Conservation (phyloP, 371 early-diverging fungal species). For the Rhizopus delemar region DNA sequence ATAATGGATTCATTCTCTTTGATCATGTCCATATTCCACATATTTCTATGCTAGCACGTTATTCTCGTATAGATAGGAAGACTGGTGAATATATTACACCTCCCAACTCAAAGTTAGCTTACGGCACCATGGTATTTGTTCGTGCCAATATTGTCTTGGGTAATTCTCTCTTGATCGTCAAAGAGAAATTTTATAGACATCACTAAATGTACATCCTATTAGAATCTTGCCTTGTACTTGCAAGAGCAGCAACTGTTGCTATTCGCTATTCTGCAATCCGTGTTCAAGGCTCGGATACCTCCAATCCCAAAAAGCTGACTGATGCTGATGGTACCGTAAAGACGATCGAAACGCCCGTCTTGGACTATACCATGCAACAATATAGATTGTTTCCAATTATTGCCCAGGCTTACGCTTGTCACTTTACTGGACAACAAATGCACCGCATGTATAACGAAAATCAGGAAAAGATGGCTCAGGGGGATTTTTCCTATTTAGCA, state of each 20-base stretch:
- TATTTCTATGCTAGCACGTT: conserved; percentile 71
- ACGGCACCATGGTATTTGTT: conserved; percentile 82
- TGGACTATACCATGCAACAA: conserved; percentile 82
- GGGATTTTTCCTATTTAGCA: conserved; percentile 71
- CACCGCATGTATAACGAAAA: conserved; percentile 66
- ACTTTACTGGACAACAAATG: conserved; percentile 76
- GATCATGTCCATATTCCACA: conserved; percentile 73
- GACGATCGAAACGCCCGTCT: conserved; percentile 69
- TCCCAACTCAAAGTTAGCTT: conserved; percentile 74
- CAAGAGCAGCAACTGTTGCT: conserved; percentile 81
- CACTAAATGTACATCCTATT: background rate
- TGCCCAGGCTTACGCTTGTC: conserved; percentile 79
- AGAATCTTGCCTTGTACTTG: conserved; percentile 61
- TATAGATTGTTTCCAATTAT: conserved; percentile 78
- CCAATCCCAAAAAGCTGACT: conserved; percentile 46
- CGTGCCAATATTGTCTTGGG: conserved; percentile 65
- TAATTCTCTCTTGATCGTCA: conserved; percentile 11
- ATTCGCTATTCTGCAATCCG: conserved; percentile 79
- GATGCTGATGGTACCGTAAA: conserved; percentile 23
- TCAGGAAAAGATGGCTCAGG: conserved; percentile 65
- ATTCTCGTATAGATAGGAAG: conserved; percentile 62
- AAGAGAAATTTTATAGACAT: background rate
- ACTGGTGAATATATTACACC: conserved; percentile 77
- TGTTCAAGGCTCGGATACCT: conserved; percentile 76
- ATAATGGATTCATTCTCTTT: conserved; percentile 85